Conservation (phyloP, 257 asterid genomes). For the Capsicum rhomboideum region DNA sequence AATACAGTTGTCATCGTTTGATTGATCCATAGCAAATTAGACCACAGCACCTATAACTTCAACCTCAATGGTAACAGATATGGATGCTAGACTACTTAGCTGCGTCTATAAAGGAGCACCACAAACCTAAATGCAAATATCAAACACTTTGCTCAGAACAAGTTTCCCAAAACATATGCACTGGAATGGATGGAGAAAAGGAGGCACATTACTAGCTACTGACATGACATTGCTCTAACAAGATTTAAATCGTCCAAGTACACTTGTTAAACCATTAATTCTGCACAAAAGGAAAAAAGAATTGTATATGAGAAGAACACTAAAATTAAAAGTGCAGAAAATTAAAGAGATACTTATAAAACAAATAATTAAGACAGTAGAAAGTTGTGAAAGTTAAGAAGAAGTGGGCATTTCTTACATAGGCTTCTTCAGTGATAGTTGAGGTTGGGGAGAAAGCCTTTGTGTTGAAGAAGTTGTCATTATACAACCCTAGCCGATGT, state of each 20-base stretch:
- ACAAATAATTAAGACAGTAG: neutral
- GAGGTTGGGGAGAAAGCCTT: too few species aligned
- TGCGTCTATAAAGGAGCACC: constrained; percentile 30
- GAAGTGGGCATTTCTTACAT: neutral
- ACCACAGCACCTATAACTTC: constrained; percentile 11
- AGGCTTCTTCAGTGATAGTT: neutral
- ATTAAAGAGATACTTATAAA: neutral
- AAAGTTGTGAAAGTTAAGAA: neutral
- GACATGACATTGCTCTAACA: neutral
- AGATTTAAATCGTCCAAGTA: too few species aligned
- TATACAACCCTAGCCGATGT: too few species aligned
- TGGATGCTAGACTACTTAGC: constrained; percentile 23
- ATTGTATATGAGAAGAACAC: neutral
- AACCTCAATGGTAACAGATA: constrained; percentile 13
- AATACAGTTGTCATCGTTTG: constrained; percentile 26
- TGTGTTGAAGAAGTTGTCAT: too few species aligned
- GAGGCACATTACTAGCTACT: constrained; percentile 10
- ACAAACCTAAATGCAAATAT: constrained; percentile 21
- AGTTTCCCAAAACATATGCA: constrained; percentile 25
- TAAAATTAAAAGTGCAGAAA: neutral
- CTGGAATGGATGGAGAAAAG: neutral
- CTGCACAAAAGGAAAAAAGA: neutral
- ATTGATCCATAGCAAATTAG: constrained; percentile 44
- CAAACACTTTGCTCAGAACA: constrained; percentile 21
- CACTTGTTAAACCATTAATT: neutral